Evolutionary conservation across 768 basidiomycete genomes (phyloP).

Genomic region (Lactarius evosmus): DNA sequence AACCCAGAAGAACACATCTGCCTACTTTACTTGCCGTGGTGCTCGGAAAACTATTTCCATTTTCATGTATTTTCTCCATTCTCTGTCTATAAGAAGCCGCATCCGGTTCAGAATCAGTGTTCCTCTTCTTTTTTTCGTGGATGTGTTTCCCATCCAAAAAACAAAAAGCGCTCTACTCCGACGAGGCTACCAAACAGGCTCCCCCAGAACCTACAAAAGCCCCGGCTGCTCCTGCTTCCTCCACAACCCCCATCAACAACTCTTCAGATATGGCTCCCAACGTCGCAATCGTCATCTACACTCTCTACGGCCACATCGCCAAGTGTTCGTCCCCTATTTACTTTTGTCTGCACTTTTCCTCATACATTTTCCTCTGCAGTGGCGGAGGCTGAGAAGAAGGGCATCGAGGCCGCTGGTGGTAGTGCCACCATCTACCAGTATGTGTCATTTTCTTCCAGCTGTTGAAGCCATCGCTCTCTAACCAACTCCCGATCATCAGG

Average conservation of each 20-base stretch:
- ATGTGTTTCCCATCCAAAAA: conserved; percentile 43
- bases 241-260: conserved; percentile 9
- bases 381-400: conserved; percentile 50
- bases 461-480: neutral
- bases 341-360: neutral
- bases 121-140: neutral
- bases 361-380: conserved; percentile 42
- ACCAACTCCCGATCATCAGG: conserved; percentile 36
- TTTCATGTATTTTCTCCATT: neutral
- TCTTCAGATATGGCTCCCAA: conserved; percentile 39
- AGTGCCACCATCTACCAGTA: conserved; percentile 47
- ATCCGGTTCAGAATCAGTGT: neutral
- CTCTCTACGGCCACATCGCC: conserved; percentile 71
- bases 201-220: conserved; percentile 26
- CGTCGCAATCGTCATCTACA: conserved; percentile 70
- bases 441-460: conserved; percentile 22
- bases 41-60: conserved; percentile 11
- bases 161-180: conserved; percentile 38
- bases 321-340: conserved; percentile 44
- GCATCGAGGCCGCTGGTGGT: conserved; percentile 44
- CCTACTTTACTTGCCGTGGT: conserved; percentile 6
- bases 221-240: conserved; percentile 13
- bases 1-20: neutral
- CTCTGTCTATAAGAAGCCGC: conserved; percentile 17
- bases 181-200: conserved; percentile 28